Evolutionary conservation across 2,329 filamentous ascomycete species (phyloP), one percentile per base, ranked within the genome.

Genomic region (Aquanectria penicillioides): DNA sequence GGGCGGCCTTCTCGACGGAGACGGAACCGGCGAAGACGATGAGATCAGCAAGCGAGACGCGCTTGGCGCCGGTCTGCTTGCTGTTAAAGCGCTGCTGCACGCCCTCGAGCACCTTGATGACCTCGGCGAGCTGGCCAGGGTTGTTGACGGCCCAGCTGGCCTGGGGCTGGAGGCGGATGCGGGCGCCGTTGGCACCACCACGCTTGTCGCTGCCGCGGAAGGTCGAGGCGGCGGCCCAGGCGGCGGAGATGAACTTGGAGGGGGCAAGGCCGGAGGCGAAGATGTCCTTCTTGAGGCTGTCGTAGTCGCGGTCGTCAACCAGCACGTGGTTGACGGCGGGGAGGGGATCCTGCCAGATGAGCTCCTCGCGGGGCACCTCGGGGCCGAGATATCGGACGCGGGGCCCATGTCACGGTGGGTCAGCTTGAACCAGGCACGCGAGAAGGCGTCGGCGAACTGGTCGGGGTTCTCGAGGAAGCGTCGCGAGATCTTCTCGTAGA

Each of bases 351-450:
- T 93, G 89, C 91, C 91, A 94, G 69, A 87, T 71, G 20, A 89
- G 80, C n/a, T 82, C 80, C 80, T 93, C 89, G 55, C 81, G 79
- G 54, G 91, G 90, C 17, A 92, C 80, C 77, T 94, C 91, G 4
- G 90, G 90, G 43, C 91, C 91, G 55, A 93, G 71, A 81, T 90
- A 93, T 73, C 89, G 89, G 25, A 82, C 75, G 86, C 82, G 49
- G 91, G 91, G 22, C 91, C 91, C 81, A 93, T 85, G 74, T 93
- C 91, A 79, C 91, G 89, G 79, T 94, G 91, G 43, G 90, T 81
- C 41, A 94, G 84, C 86, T 93, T 93, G 86, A 92, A 94, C 91
- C 91, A 94, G 15, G 91, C 91, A 55, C 86, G 86, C 17, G 84
- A 81, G 70, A 93, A 94, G 17, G 83, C 87, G 61, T 92, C 88